phyloP scores from a whole-genome alignment of 768 basidiomycete genomes.

The Leccinum incarnatum region DNA sequence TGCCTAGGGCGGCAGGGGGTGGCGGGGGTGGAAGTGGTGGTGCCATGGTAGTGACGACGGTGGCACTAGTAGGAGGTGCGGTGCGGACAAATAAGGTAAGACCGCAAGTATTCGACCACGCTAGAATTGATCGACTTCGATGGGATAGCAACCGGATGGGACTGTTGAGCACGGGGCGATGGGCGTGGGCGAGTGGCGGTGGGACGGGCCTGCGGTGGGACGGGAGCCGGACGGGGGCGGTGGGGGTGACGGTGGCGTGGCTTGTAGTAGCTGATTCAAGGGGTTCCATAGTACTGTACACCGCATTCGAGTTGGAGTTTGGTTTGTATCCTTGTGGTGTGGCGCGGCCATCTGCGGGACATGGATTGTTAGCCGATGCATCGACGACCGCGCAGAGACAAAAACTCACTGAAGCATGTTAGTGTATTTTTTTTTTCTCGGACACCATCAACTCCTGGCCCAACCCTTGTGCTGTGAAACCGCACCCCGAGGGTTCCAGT shows the following conservation, averaged over 20 bases:
- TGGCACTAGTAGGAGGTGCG: background rate
- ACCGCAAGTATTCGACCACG: slow-evolving; percentile 14
- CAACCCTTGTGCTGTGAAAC: background rate
- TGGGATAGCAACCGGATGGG: slow-evolving; percentile 16
- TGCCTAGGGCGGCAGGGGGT: background rate
- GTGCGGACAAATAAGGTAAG: slow-evolving; percentile 27
- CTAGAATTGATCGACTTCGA: slow-evolving; percentile 33
- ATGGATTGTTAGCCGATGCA: background rate
- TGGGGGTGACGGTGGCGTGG: background rate
- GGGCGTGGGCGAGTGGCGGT: background rate
- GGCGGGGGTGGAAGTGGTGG: background rate
- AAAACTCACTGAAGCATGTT: slow-evolving; percentile 3
- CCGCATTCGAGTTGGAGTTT: background rate
- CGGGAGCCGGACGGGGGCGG: background rate
- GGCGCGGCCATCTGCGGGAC: background rate
- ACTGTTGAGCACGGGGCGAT: slow-evolving; percentile 11
- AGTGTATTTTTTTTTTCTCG: background rate
- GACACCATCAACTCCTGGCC: background rate
- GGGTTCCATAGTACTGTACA: background rate
- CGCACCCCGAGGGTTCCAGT: too few species aligned
- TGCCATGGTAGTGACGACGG: background rate
- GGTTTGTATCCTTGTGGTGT: background rate
- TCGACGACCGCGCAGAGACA: background rate
- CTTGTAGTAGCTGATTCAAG: background rate
- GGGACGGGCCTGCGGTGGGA: background rate